phyloP scores from a whole-genome alignment of 2,329 filamentous ascomycete genomes.

The Cercospora sp. region DNA sequence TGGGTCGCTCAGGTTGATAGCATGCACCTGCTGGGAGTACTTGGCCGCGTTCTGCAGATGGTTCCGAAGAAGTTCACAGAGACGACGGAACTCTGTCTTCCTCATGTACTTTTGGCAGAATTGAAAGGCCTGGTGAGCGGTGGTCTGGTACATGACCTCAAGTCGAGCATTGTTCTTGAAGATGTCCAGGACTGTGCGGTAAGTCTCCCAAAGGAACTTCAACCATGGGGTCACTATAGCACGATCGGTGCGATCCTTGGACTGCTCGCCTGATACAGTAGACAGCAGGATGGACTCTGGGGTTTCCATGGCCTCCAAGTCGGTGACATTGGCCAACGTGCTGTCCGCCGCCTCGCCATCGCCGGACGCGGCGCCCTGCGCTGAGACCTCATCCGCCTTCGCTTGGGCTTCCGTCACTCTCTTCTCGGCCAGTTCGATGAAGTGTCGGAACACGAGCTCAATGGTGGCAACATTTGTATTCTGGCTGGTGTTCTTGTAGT shows the following conservation, averaged over 20 bases:
- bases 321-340: slow-evolving; percentile 76
- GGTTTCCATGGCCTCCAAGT: slow-evolving; percentile 95
- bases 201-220: slow-evolving; percentile 99
- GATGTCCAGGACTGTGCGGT: slow-evolving; percentile 96
- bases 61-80: slow-evolving; percentile 96
- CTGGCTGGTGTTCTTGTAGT: slow-evolving; percentile 99
- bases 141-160: slow-evolving; percentile 97
- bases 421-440: slow-evolving; percentile 93
- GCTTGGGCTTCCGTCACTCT: slow-evolving; percentile 95
- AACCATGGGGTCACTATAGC: slow-evolving; percentile 98
- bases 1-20: slow-evolving; percentile 96
- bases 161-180: slow-evolving; percentile 98
- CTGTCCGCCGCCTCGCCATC: slow-evolving; percentile 61
- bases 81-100: slow-evolving; percentile 98
- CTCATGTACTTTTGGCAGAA: slow-evolving; percentile 98
- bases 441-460: slow-evolving; percentile 94
- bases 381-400: slow-evolving; percentile 94
- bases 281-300: slow-evolving; percentile 97
- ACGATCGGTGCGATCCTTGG: slow-evolving; percentile 92
- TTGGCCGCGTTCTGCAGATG: slow-evolving; percentile 99
- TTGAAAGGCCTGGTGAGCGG: slow-evolving; percentile 95
- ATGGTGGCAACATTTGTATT: slow-evolving; percentile 99
- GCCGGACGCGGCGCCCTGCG: slow-evolving; percentile 64
- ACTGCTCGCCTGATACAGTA: slow-evolving; percentile 97
- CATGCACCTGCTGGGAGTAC: slow-evolving; percentile 98